These are phyloP conservation scores for Teratosphaeria nubilosa DNA, from an alignment of 2,329 filamentous ascomycete genomes.

Conservation along the genomic window DNA sequence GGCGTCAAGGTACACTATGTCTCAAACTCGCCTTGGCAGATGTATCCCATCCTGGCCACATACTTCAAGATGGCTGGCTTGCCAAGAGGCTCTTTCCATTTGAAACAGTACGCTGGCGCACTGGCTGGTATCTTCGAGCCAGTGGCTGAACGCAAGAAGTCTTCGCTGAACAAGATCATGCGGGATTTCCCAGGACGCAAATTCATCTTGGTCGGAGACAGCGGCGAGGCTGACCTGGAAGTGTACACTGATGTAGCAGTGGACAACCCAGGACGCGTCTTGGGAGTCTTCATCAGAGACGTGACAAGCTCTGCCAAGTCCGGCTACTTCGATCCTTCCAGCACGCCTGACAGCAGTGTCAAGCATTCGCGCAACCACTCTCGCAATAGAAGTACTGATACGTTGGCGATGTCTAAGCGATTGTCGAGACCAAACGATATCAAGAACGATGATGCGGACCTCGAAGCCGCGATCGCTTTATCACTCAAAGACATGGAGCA, in stretches of 20 bases:
- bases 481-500: constrained; percentile 37
- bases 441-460: constrained; percentile 38
- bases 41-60: constrained; percentile 78
- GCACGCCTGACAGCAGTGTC: constrained; percentile 24
- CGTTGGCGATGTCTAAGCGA: constrained; percentile 21
- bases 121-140: constrained; percentile 96
- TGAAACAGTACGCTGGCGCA: constrained; percentile 96
- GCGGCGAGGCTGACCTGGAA: constrained; percentile 91
- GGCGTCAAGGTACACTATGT: constrained; percentile 92
- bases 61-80: constrained; percentile 75
- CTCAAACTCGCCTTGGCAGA: constrained; percentile 98
- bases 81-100: constrained; percentile 79
- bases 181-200: constrained; percentile 79
- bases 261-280: constrained; percentile 69
- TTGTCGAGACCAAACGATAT: constrained; percentile 23
- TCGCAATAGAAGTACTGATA: constrained; percentile 21
- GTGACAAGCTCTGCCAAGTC: constrained; percentile 65
- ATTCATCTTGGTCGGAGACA: constrained; percentile 89
- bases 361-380: constrained; percentile 23
- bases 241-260: constrained; percentile 91
- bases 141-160: constrained; percentile 87
- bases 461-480: constrained; percentile 38
- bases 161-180: constrained; percentile 74
- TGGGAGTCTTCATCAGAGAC: constrained; percentile 88
- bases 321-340: constrained; percentile 67